These are phyloP conservation scores for Paramarasmius palmivorus DNA, from an alignment of 1,284 basidiomycete genomes.

Conservation along the genomic window DNA sequence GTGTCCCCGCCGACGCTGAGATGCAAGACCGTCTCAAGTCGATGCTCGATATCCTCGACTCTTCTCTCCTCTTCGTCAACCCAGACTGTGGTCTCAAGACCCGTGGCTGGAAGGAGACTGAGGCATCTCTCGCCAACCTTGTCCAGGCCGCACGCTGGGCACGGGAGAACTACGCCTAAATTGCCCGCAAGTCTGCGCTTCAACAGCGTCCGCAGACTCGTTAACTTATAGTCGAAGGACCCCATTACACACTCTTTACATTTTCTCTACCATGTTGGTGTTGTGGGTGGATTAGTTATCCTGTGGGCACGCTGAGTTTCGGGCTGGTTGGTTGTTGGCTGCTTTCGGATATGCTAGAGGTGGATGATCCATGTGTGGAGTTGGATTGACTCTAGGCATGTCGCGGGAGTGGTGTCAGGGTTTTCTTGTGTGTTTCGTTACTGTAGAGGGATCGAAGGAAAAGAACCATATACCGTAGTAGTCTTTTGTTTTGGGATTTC, in stretches of 20 bases:
- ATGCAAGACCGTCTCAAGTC: slow-evolving; percentile 91
- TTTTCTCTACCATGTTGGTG: slow-evolving; percentile 2
- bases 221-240: slow-evolving; percentile 14
- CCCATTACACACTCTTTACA: neutral
- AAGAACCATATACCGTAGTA: slow-evolving; percentile 7
- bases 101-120: slow-evolving; percentile 96
- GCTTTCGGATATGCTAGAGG: neutral
- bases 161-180: slow-evolving; percentile 76
- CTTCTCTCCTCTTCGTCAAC: slow-evolving; percentile 88
- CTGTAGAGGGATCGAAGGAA: neutral
- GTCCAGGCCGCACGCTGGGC: slow-evolving; percentile 92
- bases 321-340: neutral
- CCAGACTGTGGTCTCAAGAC: slow-evolving; percentile 93
- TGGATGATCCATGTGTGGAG: neutral
- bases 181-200: slow-evolving; percentile 62
- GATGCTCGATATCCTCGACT: slow-evolving; percentile 81
- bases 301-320: slow-evolving; percentile 8
- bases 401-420: slow-evolving; percentile 7
- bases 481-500: slow-evolving; percentile 15
- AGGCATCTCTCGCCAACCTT: slow-evolving; percentile 86
- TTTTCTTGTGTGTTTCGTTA: neutral
- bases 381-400: slow-evolving; percentile 1
- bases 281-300: slow-evolving; percentile 7
- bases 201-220: slow-evolving; percentile 71
- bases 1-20: slow-evolving; percentile 93